Conservation (phyloP, 768 basidiomycete species). For the Russula sp. region DNA sequence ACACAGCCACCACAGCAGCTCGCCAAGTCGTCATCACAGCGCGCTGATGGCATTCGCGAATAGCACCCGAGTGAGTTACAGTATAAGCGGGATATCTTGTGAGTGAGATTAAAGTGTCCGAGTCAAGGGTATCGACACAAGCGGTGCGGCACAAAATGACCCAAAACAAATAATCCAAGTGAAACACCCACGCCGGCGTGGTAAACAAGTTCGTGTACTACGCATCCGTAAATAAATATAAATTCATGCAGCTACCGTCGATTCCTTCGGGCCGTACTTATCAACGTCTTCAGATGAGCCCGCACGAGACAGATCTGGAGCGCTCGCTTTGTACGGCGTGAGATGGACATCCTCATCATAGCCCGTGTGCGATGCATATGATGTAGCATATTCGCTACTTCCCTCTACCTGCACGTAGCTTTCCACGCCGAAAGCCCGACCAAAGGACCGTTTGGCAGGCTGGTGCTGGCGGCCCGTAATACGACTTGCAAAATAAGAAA, state of each 20-base stretch:
- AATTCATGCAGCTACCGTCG: background rate
- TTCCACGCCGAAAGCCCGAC: conserved; percentile 21
- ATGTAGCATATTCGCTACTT: background rate
- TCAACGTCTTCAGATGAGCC: background rate
- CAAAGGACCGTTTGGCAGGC: conserved; percentile 4
- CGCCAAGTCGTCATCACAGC: background rate
- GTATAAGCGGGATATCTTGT: background rate
- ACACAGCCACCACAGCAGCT: too few species aligned
- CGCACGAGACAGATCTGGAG: background rate
- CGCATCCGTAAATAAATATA: background rate
- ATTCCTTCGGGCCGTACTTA: background rate
- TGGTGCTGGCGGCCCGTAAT: conserved; percentile 35
- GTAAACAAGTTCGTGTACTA: background rate
- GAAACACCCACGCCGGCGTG: background rate
- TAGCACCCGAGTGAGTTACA: too few species aligned
- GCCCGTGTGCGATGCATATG: background rate
- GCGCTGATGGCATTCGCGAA: too few species aligned
- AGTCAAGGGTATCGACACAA: background rate
- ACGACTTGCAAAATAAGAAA: conserved; percentile 57
- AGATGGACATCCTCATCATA: conserved; percentile 24
- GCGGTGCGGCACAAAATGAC: background rate
- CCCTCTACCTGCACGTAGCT: background rate
- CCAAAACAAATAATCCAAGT: background rate
- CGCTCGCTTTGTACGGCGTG: conserved; percentile 1
- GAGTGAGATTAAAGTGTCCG: background rate